Evolutionary conservation across 345 rosid genomes (phyloP).

Genomic region (Linum usitatissimum): DNA sequence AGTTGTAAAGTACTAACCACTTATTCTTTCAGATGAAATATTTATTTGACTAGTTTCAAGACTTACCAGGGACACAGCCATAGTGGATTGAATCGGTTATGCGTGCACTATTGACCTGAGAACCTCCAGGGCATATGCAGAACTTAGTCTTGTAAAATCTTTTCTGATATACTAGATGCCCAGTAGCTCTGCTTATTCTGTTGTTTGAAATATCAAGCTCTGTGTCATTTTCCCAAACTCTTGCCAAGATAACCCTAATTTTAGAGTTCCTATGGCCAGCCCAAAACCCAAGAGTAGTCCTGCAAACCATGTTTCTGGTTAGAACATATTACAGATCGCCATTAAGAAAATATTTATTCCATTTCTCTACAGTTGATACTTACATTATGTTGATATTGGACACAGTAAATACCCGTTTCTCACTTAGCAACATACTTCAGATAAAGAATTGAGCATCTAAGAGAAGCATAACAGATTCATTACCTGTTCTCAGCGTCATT

Average conservation of each 20-base stretch:
- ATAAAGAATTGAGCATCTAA: too few species aligned
- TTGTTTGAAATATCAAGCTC: conserved; percentile 84
- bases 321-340: not conserved
- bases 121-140: conserved; percentile 97
- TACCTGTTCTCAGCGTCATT: conserved; percentile 76
- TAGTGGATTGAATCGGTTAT: conserved; percentile 93
- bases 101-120: conserved; percentile 96
- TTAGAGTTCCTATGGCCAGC: conserved; percentile 93
- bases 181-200: conserved; percentile 78
- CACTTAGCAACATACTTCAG: too few species aligned
- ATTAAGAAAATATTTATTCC: not conserved
- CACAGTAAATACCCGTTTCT: too few species aligned
- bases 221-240: conserved; percentile 89
- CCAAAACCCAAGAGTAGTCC: conserved; percentile 93
- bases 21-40: not conserved
- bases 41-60: not conserved
- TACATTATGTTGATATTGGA: too few species aligned
- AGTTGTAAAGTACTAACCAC: not conserved
- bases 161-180: conserved; percentile 76
- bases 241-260: conserved; percentile 89
- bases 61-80: conserved; percentile 91
- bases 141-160: conserved; percentile 79
- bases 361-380: too few species aligned
- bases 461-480: not conserved
- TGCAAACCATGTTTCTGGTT: conserved; percentile 27